phyloP scores from a whole-genome alignment of 2,329 filamentous ascomycete genomes.

The Tricladium varicosporioides region DNA sequence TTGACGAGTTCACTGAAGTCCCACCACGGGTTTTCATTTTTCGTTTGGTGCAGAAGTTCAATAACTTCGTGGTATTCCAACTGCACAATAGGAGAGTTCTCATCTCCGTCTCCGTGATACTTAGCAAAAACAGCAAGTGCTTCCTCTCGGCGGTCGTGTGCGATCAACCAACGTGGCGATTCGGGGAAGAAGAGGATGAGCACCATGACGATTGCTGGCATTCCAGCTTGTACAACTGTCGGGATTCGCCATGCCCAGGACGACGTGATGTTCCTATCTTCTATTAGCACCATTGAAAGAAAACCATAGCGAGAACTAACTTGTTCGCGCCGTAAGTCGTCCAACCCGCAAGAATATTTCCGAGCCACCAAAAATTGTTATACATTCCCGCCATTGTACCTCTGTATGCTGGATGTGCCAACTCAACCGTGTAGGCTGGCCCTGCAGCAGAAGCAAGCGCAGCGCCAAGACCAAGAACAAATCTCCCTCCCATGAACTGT shows the following conservation, averaged over 20 bases:
- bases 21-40: slow-evolving; percentile 59
- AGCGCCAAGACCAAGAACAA: slow-evolving; percentile 56
- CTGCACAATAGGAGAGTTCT: slow-evolving; percentile 49
- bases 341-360: slow-evolving; percentile 54
- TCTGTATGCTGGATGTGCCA: slow-evolving; percentile 61
- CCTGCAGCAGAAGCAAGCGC: slow-evolving; percentile 58
- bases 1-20: slow-evolving; percentile 55
- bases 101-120: slow-evolving; percentile 57
- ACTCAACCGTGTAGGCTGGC: slow-evolving; percentile 62
- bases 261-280: slow-evolving; percentile 38
- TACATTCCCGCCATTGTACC: slow-evolving; percentile 58
- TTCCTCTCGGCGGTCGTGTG: slow-evolving; percentile 53
- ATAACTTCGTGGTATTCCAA: slow-evolving; percentile 57
- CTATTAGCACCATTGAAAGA: slow-evolving; percentile 14
- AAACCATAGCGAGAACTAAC: slow-evolving; percentile 26
- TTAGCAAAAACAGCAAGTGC: slow-evolving; percentile 54
- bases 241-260: slow-evolving; percentile 59
- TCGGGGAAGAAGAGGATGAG: slow-evolving; percentile 43
- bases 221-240: slow-evolving; percentile 49
- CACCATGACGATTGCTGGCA: slow-evolving; percentile 45
- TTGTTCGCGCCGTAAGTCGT: slow-evolving; percentile 45
- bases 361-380: slow-evolving; percentile 46
- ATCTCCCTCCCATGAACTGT: slow-evolving; percentile 56
- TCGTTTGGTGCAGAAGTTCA: slow-evolving; percentile 46
- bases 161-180: slow-evolving; percentile 41